Conservation (phyloP, 768 basidiomycete genomes). For the Fibroporia radiculosa region DNA sequence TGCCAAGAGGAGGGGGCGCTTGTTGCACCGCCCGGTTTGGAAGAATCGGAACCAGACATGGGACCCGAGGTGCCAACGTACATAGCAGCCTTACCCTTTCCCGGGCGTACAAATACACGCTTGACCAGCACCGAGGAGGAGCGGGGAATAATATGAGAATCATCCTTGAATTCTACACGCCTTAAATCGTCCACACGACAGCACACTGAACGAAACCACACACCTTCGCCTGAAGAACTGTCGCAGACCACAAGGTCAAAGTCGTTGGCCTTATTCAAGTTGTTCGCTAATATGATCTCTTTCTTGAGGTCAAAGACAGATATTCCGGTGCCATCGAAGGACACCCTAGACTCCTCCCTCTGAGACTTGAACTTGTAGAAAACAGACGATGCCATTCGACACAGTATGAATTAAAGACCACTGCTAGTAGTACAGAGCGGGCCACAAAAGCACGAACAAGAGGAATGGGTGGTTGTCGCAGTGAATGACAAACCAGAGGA, state of each 20-base stretch:
- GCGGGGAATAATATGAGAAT: conserved; percentile 84
- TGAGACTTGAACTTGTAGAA: conserved; percentile 98
- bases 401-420: conserved; percentile 16
- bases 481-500: neutral
- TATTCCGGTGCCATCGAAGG: conserved; percentile 98
- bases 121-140: conserved; percentile 93
- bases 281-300: conserved; percentile 95
- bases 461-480: neutral
- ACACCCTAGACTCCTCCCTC: conserved; percentile 89
- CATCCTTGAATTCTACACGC: conserved; percentile 79
- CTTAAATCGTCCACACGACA: neutral
- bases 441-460: neutral
- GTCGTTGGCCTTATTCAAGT: conserved; percentile 92
- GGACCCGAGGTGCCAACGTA: conserved; percentile 46
- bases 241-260: conserved; percentile 92
- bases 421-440: conserved; percentile 14
- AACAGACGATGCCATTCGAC: conserved; percentile 80
- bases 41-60: conserved; percentile 29
- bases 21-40: conserved; percentile 17
- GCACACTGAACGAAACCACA: conserved; percentile 5
- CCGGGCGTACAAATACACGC: conserved; percentile 71
- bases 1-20: conserved; percentile 45
- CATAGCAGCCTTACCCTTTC: conserved; percentile 75
- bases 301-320: conserved; percentile 99
- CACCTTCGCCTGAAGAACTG: conserved; percentile 84